Evolutionary conservation across 306 rosid genomes (phyloP).

Genomic region (Medicago truncatula): DNA sequence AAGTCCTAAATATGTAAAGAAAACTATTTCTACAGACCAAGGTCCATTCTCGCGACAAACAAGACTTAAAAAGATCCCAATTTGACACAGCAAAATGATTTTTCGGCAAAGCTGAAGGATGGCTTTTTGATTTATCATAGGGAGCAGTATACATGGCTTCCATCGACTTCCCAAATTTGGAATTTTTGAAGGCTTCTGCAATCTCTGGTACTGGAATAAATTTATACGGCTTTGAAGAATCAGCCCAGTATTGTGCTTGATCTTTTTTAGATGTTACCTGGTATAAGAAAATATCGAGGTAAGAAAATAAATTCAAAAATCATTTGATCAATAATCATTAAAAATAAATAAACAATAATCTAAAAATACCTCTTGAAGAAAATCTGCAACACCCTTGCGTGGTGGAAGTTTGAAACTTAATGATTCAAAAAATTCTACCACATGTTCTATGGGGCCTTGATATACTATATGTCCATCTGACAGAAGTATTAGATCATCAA

Average conservation of each 20-base stretch:
- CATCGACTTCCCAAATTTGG: constrained; percentile 59
- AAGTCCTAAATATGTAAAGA: constrained; percentile 81
- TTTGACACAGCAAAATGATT: constrained; percentile 59
- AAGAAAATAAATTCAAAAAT: constrained; percentile 13
- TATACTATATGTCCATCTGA: constrained; percentile 80
- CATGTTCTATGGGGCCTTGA: constrained; percentile 79
- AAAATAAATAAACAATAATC: background rate
- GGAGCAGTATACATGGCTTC: constrained; percentile 47
- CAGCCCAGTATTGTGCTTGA: constrained; percentile 92
- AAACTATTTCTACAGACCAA: constrained; percentile 64
- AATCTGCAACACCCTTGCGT: constrained; percentile 87
- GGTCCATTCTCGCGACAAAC: constrained; percentile 67
- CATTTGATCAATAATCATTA: background rate
- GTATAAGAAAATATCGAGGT: constrained; percentile 16
- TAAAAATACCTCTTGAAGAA: constrained; percentile 86
- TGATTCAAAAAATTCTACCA: constrained; percentile 74
- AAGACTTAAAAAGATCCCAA: constrained; percentile 68
- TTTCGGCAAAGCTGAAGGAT: constrained; percentile 70
- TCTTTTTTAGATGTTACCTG: constrained; percentile 93
- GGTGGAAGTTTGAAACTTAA: constrained; percentile 78
- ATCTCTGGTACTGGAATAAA: constrained; percentile 67
- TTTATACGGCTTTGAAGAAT: constrained; percentile 67
- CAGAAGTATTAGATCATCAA: constrained; percentile 78
- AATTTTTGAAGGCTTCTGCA: constrained; percentile 69
- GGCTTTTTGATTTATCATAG: constrained; percentile 63